These are phyloP conservation scores for Pycnococcus provasolii DNA, from an alignment of 139 green algal genomes.

Conservation along the genomic window DNA sequence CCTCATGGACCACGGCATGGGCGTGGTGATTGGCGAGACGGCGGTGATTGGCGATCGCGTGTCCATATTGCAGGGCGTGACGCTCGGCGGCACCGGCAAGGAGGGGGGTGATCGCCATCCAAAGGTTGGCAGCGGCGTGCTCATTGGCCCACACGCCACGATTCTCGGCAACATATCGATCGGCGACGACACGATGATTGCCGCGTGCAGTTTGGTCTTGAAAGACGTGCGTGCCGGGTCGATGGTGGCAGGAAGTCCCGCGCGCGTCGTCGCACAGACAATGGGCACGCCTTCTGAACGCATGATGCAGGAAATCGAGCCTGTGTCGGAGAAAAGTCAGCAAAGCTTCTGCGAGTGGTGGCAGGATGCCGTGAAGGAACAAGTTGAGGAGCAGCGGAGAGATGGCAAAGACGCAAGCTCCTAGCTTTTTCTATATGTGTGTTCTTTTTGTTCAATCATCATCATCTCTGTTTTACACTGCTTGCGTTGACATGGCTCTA, in stretches of 20 bases:
- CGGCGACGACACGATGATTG: constrained; percentile 59
- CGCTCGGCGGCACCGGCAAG: constrained; percentile 94
- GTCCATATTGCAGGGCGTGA: constrained; percentile 75
- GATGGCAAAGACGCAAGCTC: too few relatives aligned
- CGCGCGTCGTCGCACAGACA: neutral
- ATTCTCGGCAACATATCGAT: constrained; percentile 85
- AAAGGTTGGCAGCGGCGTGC: constrained; percentile 78
- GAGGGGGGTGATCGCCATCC: constrained; percentile 84
- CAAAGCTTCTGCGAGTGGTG: too few relatives aligned
- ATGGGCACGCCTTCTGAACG: too few relatives aligned
- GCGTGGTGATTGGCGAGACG: constrained; percentile 81
- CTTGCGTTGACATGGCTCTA: too few relatives aligned
- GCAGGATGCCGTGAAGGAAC: too few relatives aligned
- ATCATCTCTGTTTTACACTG: too few relatives aligned
- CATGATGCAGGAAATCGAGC: too few relatives aligned
- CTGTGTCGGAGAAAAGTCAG: too few relatives aligned
- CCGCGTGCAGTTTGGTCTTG: constrained; percentile 57
- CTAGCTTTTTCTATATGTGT: too few relatives aligned
- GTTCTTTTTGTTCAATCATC: too few relatives aligned
- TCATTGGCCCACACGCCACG: constrained; percentile 68
- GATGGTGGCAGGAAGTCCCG: constrained; percentile 13
- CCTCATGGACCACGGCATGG: constrained; percentile 45
- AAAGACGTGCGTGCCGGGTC: constrained; percentile 51
- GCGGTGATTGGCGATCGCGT: constrained; percentile 71
- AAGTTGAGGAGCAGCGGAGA: too few relatives aligned